Conservation (phyloP, 176 grass and related monocot species). For the Cenchrus purpureus region DNA sequence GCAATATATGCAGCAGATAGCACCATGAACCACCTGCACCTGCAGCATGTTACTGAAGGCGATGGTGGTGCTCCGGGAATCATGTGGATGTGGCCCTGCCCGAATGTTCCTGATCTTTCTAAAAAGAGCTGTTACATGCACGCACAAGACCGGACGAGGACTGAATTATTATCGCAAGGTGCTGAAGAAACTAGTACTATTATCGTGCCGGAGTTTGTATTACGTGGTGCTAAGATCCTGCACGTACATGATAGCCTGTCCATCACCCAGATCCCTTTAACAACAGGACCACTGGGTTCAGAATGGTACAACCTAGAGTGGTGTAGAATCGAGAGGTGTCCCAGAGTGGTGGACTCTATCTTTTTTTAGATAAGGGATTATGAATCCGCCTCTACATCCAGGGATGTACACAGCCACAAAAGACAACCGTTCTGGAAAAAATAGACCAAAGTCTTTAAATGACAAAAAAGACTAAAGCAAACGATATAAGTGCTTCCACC, state of each 20-base stretch:
- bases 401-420: too few relatives aligned
- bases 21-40: neutral
- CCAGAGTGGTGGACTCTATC: too few relatives aligned
- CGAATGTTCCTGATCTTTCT: neutral
- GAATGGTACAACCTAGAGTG: neutral
- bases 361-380: too few relatives aligned
- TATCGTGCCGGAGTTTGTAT: neutral
- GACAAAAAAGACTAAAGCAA: too few relatives aligned
- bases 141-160: neutral
- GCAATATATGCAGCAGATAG: too few relatives aligned
- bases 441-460: too few relatives aligned
- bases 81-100: neutral
- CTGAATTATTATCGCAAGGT: neutral
- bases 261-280: neutral
- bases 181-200: neutral
- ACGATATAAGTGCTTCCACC: too few relatives aligned
- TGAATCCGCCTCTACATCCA: too few relatives aligned
- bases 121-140: neutral
- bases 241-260: neutral
- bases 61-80: too few relatives aligned
- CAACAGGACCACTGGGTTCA: fast-evolving
- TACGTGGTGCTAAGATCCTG: fast-evolving
- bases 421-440: too few relatives aligned
- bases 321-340: slow-evolving; percentile 35
- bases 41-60: neutral